Evolutionary conservation across 257 asterid genomes (phyloP).

Genomic region (Fraxinus anomala): DNA sequence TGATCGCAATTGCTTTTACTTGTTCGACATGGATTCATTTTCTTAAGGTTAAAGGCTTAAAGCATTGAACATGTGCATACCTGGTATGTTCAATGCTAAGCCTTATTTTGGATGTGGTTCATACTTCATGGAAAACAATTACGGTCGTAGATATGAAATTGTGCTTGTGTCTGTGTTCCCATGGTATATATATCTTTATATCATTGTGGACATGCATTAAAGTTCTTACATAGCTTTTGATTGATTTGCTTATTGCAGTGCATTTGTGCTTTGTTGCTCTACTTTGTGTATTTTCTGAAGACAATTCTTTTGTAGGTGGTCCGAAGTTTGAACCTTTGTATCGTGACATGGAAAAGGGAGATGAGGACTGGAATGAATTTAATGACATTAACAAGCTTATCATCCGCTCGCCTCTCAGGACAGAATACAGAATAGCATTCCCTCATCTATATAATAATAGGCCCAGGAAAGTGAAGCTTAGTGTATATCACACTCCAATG

Average conservation of each 20-base stretch:
- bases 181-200: background rate
- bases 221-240: background rate
- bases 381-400: conserved; percentile 95
- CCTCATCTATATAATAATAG: conserved; percentile 95
- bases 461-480: conserved; percentile 90
- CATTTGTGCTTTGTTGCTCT: background rate
- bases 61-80: conserved; percentile 67
- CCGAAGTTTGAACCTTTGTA: conserved; percentile 98
- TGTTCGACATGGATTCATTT: conserved; percentile 97
- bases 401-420: conserved; percentile 95
- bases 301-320: conserved; percentile 64
- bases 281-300: conserved; percentile 12
- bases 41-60: conserved; percentile 94
- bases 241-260: background rate
- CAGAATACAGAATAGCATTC: conserved; percentile 93
- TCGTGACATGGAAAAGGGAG: conserved; percentile 99
- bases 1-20: conserved; percentile 89
- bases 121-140: background rate
- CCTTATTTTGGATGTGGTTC: background rate
- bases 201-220: background rate
- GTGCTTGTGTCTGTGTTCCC: background rate
- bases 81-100: conserved; percentile 52
- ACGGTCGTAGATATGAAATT: background rate
- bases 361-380: conserved; percentile 98
- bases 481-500: conserved; percentile 95